Conservation (phyloP, 2,329 filamentous ascomycete genomes). For the Sarocladiaceae sp. region DNA sequence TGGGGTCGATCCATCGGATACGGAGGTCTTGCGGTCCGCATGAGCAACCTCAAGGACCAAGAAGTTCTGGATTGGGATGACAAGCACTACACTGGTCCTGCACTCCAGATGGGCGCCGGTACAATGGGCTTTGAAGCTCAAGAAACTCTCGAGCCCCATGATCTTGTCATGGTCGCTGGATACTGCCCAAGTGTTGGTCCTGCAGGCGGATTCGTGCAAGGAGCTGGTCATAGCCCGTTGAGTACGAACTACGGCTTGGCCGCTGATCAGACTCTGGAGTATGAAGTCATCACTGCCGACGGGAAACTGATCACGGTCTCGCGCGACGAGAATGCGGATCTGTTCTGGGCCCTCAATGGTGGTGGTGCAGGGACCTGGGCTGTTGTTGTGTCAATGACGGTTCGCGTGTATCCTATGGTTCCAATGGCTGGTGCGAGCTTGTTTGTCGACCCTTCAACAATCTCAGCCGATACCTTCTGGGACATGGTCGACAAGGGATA, state of each 20-base stretch:
- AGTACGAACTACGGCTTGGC: conserved; percentile 49
- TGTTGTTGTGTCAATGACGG: not conserved
- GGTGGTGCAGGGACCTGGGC: conserved; percentile 13
- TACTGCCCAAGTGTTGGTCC: conserved; percentile 53
- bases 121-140: conserved; percentile 45
- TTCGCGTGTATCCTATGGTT: not conserved
- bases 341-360: conserved; percentile 56
- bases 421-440: conserved; percentile 15
- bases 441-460: not conserved
- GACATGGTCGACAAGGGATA: conserved; percentile 10
- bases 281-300: conserved; percentile 46
- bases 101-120: conserved; percentile 52
- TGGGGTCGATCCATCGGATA: conserved; percentile 25
- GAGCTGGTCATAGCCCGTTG: conserved; percentile 53
- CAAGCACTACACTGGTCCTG: conserved; percentile 42
- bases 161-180: conserved; percentile 48
- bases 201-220: conserved; percentile 58
- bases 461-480: not conserved
- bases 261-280: conserved; percentile 54
- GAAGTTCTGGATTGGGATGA: conserved; percentile 36
- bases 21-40: conserved; percentile 36
- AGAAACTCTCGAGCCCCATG: conserved; percentile 38
- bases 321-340: conserved; percentile 42
- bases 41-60: conserved; percentile 36
- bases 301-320: conserved; percentile 45